These are phyloP conservation scores for Saitoella complicata DNA, from an alignment of 805 yeast species.

Conservation along the genomic window DNA sequence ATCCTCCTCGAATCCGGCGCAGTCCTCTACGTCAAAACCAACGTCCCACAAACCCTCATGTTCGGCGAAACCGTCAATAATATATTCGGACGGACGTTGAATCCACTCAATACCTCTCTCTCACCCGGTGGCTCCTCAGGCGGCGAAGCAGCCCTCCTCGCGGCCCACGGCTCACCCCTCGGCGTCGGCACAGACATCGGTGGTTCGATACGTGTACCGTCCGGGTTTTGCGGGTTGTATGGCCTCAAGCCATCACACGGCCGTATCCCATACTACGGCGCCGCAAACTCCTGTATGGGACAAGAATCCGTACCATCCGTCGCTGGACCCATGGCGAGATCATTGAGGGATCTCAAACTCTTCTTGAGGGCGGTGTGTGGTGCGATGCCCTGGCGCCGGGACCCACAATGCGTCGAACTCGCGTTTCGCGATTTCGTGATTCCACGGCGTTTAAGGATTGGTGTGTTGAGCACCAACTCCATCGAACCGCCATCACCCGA, in stretches of 20 bases:
- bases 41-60: constrained; percentile 39
- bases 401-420: constrained; percentile 35
- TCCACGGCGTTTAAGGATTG: background rate
- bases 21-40: constrained; percentile 45
- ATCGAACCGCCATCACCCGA: too few relatives aligned
- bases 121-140: constrained; percentile 41
- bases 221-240: constrained; percentile 28
- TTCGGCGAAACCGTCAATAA: constrained; percentile 41
- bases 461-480: background rate
- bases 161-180: constrained; percentile 31
- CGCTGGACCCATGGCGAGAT: constrained; percentile 32
- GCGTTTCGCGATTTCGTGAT: background rate
- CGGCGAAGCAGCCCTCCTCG: constrained; percentile 36
- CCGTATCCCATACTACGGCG: constrained; percentile 24
- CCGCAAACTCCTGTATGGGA: constrained; percentile 28
- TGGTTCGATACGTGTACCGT: constrained; percentile 35
- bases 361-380: constrained; percentile 26
- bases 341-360: constrained; percentile 25
- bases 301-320: constrained; percentile 38
- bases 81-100: constrained; percentile 33
- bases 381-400: constrained; percentile 31
- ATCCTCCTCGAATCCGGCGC: constrained; percentile 37
- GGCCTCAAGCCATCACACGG: constrained; percentile 32
- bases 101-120: constrained; percentile 32
- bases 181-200: constrained; percentile 45